Percentiles rank a stretch among this genome's conserved stretches.
Evolutionary conservation across 371 early-diverging fungal species (phyloP).

Genomic region (Mucor velutinosus): DNA sequence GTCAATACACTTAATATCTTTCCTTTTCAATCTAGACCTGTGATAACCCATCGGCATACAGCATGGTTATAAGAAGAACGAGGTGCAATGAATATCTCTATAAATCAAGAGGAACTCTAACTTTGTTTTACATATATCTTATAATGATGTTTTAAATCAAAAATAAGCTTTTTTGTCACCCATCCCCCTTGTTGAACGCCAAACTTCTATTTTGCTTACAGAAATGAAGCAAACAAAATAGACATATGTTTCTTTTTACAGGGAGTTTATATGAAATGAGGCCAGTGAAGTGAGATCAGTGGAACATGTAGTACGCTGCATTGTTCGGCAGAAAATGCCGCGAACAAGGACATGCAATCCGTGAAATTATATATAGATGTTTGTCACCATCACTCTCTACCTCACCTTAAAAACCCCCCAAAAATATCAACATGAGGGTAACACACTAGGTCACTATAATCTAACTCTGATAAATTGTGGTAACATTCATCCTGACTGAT

Average conservation of each 20-base stretch:
- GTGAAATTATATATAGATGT: background rate
- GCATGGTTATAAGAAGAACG: background rate
- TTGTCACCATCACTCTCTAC: background rate
- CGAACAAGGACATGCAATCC: background rate
- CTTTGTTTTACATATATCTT: background rate
- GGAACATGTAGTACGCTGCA: background rate
- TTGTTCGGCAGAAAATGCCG: background rate
- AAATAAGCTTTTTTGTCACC: background rate
- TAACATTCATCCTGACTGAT: background rate
- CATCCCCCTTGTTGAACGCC: background rate
- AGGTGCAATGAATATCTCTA: background rate
- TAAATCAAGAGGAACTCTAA: background rate
- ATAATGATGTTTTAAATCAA: background rate
- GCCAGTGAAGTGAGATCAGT: background rate
- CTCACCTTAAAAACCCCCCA: background rate
- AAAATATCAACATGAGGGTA: background rate
- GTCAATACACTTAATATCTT: background rate
- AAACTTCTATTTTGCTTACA: background rate
- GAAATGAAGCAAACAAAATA: background rate
- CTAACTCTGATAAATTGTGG: background rate
- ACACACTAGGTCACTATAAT: background rate
- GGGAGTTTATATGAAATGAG: background rate
- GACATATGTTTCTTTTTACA: background rate
- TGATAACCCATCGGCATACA: background rate
- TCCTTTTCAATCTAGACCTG: background rate